Conservation (phyloP, 2,329 filamentous ascomycete species). For the Fusarium nematophilum region DNA sequence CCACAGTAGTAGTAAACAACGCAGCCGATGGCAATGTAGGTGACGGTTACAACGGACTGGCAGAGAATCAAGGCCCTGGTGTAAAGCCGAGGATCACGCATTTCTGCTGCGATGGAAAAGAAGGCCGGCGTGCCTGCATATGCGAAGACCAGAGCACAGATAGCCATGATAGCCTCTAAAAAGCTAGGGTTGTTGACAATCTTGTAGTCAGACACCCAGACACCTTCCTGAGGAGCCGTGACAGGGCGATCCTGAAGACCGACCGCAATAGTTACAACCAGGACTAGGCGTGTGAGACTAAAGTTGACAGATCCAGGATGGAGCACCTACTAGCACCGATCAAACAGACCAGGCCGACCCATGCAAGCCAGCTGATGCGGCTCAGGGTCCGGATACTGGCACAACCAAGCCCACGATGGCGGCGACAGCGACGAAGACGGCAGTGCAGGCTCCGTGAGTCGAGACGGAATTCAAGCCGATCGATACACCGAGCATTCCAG, state of each 20-base stretch:
- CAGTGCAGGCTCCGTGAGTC: constrained; percentile 50
- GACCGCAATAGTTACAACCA: constrained; percentile 44
- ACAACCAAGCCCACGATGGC: constrained; percentile 41
- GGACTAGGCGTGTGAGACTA: constrained; percentile 4
- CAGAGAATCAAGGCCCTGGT: constrained; percentile 40
- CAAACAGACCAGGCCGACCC: constrained; percentile 42
- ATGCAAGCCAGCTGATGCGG: constrained; percentile 45
- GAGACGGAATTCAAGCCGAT: constrained; percentile 53
- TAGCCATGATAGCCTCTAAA: constrained; percentile 42
- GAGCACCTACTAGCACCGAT: constrained; percentile 38
- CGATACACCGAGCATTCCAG: constrained; percentile 52
- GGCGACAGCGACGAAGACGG: constrained; percentile 51
- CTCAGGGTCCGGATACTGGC: constrained; percentile 44
- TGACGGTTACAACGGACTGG: constrained; percentile 43
- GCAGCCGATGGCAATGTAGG: constrained; percentile 46
- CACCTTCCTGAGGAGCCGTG: constrained; percentile 40
- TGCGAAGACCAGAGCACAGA: constrained; percentile 49
- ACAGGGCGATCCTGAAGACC: constrained; percentile 46
- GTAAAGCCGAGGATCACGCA: constrained; percentile 45
- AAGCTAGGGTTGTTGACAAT: constrained; percentile 46
- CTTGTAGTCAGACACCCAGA: constrained; percentile 44
- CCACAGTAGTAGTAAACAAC: constrained; percentile 60
- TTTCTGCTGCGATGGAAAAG: constrained; percentile 47
- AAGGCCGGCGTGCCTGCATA: constrained; percentile 50
- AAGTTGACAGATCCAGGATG: background rate